Conservation (phyloP, 1,139 yeast species). For the Pichia sp. region DNA sequence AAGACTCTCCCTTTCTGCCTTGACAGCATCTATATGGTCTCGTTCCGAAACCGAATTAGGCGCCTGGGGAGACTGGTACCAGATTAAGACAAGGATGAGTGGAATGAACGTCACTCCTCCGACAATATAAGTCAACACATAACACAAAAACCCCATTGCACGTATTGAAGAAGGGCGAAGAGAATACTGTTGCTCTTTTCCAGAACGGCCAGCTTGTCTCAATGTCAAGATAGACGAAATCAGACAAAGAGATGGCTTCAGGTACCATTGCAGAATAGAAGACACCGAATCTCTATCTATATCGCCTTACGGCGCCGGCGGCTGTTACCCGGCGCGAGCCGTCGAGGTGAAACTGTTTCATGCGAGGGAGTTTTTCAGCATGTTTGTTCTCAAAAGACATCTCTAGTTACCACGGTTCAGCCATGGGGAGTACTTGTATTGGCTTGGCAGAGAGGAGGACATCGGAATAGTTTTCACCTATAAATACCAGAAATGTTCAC, state of each 20-base stretch:
- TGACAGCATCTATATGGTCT: conserved; percentile 22
- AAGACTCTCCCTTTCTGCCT: conserved; percentile 26
- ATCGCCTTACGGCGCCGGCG: neutral
- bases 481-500: conserved; percentile 5
- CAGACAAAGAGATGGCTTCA: too few species aligned
- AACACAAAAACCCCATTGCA: conserved; percentile 17
- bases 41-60: conserved; percentile 16
- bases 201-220: too few species aligned
- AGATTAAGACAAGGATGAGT: conserved; percentile 37
- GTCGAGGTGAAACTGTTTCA: neutral
- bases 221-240: too few species aligned
- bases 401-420: neutral
- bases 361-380: conserved; percentile 3
- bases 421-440: too few species aligned
- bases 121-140: conserved; percentile 42
- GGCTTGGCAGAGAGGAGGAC: too few species aligned
- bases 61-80: conserved; percentile 36
- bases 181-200: too few species aligned
- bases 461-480: too few species aligned
- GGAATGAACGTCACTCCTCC: conserved; percentile 86
- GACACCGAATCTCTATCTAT: neutral
- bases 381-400: neutral
- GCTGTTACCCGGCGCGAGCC: conserved; percentile 5
- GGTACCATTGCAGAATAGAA: neutral
- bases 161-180: neutral